Base-by-base conservation (phyloP, 768 basidiomycete genomes). In the Candolleomyces aberdarensis region DNA sequence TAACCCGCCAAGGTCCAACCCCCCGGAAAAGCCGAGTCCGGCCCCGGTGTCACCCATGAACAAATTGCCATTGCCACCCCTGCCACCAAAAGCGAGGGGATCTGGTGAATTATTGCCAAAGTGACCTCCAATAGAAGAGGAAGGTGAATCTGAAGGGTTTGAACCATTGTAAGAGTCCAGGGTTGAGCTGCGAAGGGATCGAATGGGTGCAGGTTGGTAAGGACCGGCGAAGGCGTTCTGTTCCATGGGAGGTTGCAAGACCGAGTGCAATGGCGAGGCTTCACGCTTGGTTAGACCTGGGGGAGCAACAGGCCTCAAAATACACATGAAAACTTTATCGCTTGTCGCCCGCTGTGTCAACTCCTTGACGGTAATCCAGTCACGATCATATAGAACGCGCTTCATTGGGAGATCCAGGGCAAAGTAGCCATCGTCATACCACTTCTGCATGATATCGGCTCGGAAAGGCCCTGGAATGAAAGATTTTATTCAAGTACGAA, bases 361-460 rank as follows among this genome's bases (percentile, higher is more conserved):
- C 52, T 83, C 83, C 57, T 80, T 83, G 8, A 92, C 84, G 52
- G 87, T 76, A 55, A 77, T 82, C 88, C 88, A 93, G 13, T 86
- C 82, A 13, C 68, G 66, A 69, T 93, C 91, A 56, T 89, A 64
- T 63, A 83, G 80, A n/a, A 83, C 85, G 50, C 94, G 86, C 70
- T 89, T 92, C 85, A 96, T 88, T 39, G 91, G 85, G 26, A 98
- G 81, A 63, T 92, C 88, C 29, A 86, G 77, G 9, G 85, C 78
- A 69, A 98, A 98, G 74, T 96, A 98, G 15, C 92, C 91, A 67
- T 90, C 91, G 55, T 92, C 86, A 70, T 87, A 88, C 95, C 95
- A 97, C 68, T 92, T 92, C 76, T 96, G 94, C 95, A 98, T 96
- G 58, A 90, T 66, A 62, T 89, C 85, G 29, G 92, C 93, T 49